Evolutionary conservation across 805 yeast genomes (phyloP), one percentile per base, ranked within the genome.

Genomic region (Starmerella geochares): DNA sequence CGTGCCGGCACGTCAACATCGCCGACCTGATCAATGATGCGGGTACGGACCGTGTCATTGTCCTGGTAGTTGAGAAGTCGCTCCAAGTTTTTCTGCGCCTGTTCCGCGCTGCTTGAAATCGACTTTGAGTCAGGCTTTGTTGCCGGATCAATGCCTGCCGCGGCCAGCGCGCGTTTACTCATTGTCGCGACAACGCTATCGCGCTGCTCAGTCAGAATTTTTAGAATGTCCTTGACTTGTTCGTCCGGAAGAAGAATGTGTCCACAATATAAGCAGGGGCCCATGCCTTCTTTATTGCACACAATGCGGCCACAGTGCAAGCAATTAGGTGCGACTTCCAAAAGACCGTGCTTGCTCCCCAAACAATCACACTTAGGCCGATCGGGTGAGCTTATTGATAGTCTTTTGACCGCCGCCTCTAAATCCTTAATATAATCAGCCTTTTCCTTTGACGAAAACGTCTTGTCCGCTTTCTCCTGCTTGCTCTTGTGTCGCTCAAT

Each of bases 251-350:
- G 70, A 37, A 92, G 66, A 29, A 79, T 82, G 23, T 72, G 63
- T 0, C 86, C 85, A 68, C 98, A 92, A 54, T 67, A 83, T 2
- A 92, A 75, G 61, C 99, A 92, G 3, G 92, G 92, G 52, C 88
- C 92, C 21, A 86, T 68, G 0, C 97, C 97, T 62, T 92, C 97
- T 58, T 80, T 81, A 3, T 75, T 73, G 68, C 99, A 92, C 2
- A 92, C 85, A 37, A 92, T 85, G 64, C 87, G 85, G 10, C 99
- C 99, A 64, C 99, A 92, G 52, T 83, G 80, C 36, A 92, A 67
- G 60, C 99, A 92, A 63, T 92, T 92, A 0, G 98, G 97, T 2
- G 94, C 92, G 55, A 83, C 75, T 50, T 85, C 94, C 54, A 86
- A 83, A 27, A 92, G 67, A 3, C 96, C 95, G 62, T 92, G 98